A percentile compares a stretch with the other conserved stretches of the same genome.
phyloP scores from a whole-genome alignment of 2,329 filamentous ascomycete species.

The Penicillium sclerotiorum region DNA sequence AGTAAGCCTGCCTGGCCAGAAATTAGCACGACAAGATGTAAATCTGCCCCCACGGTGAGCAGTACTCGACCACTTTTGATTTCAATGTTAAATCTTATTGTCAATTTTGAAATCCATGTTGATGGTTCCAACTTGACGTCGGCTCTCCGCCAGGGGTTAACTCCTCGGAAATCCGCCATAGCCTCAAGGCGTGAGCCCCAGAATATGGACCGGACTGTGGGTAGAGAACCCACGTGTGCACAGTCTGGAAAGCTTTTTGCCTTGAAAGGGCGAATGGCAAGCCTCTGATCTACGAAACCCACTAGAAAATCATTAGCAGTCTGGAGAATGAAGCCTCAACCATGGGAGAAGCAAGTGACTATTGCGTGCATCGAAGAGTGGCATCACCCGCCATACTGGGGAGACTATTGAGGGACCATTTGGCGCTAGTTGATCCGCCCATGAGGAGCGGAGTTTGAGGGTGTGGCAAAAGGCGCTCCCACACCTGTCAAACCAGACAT shows the following conservation, averaged over 20 bases:
- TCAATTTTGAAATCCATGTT: too few relatives aligned
- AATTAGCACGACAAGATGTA: too few relatives aligned
- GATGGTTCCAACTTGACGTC: not conserved
- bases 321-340: conserved; percentile 9
- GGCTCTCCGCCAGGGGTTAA: not conserved
- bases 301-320: conserved; percentile 3
- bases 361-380: conserved; percentile 9
- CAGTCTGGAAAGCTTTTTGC: conserved; percentile 11
- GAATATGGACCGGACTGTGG: too few relatives aligned
- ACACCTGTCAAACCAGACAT: conserved; percentile 26
- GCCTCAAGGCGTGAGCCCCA: too few relatives aligned
- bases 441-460: conserved; percentile 10
- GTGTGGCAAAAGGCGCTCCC: conserved; percentile 10
- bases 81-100: too few relatives aligned
- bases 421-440: conserved; percentile 14
- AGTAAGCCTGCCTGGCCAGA: too few relatives aligned
- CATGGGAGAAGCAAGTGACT: conserved; percentile 13
- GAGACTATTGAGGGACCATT: conserved; percentile 25
- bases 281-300: conserved; percentile 10
- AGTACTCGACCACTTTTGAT: too few relatives aligned
- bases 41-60: too few relatives aligned
- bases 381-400: not conserved
- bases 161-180: not conserved
- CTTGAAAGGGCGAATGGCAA: not conserved
- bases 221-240: too few relatives aligned